phyloP scores from a whole-genome alignment of 2,329 filamentous ascomycete species.

The Pseudovirgaria hyperparasitica region DNA sequence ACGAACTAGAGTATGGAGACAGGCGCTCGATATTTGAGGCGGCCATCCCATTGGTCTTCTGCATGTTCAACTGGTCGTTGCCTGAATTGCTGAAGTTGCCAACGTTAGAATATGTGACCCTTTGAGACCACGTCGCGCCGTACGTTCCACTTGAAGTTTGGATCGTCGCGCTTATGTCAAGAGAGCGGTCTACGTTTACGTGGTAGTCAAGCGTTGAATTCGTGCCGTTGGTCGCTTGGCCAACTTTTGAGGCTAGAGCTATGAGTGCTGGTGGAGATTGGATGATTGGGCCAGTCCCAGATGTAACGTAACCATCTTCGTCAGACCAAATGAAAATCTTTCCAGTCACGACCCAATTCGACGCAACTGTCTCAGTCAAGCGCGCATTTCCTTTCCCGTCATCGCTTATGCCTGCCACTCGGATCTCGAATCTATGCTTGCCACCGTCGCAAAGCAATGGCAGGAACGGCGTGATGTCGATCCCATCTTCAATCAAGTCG shows the following conservation, averaged over 20 bases:
- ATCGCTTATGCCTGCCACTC: constrained; percentile 52
- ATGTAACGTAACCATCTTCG: constrained; percentile 37
- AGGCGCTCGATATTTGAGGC: constrained; percentile 18
- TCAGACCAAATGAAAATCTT: constrained; percentile 73
- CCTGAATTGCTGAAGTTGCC: constrained; percentile 43
- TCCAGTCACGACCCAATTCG: constrained; percentile 63
- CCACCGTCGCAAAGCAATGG: constrained; percentile 53
- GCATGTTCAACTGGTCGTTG: constrained; percentile 39
- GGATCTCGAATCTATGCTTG: constrained; percentile 54
- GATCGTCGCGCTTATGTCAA: constrained; percentile 42
- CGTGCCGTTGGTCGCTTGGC: constrained; percentile 34
- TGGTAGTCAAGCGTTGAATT: constrained; percentile 50
- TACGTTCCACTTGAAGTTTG: constrained; percentile 33
- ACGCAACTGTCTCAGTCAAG: constrained; percentile 45
- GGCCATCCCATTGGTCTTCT: constrained; percentile 39
- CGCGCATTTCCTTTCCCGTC: constrained; percentile 33
- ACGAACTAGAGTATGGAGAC: constrained; percentile 33
- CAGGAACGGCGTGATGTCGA: constrained; percentile 70
- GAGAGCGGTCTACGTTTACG: constrained; percentile 40
- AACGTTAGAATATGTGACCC: constrained; percentile 41
- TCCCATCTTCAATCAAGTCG: constrained; percentile 66
- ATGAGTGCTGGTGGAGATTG: constrained; percentile 33
- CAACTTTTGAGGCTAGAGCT: constrained; percentile 36
- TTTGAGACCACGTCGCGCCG: constrained; percentile 44
- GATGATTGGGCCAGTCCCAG: constrained; percentile 28